Evolutionary conservation across 2,329 filamentous ascomycete genomes (phyloP), one percentile per base, ranked within the genome.

Genomic region (Chaetomium sp.): DNA sequence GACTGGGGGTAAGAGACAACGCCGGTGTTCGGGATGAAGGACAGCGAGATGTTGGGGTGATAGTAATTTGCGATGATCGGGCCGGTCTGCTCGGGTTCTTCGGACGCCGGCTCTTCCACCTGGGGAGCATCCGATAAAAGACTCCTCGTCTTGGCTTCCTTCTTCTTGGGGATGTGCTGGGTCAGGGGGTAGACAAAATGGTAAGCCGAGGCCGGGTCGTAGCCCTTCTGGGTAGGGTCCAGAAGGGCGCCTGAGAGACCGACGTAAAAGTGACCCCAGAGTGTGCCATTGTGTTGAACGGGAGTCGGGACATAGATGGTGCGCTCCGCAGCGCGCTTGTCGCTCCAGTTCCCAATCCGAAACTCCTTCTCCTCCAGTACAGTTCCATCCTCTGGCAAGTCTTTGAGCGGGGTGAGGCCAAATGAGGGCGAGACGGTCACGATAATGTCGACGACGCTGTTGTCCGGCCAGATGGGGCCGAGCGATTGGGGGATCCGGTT

Each of bases 201-300:
- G 66, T 90, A 90, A 2, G 94, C 91, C 58, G 82, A 86, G 7
- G 80, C 79, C 0, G 84, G 74, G 68, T 95, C 88, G 70, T 89
- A 99, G 56, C 78, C 79, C 0, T 83, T 76, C 54, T 82, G 79
- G 8, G 79, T 79, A 2, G 92, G 92, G 66, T 97, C 92, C 36
- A 96, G 75, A 54, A 81, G 78, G 57, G 82, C 81, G 52, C 91
- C 92, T 8, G 84, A 75, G 61, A 95, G 81, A 9, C 84, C 89
- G 58, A 97, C 76, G 66, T 91, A 96, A 72, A 97, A 95, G 71
- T 99, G 94, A 2, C 89, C 92, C 85, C 89, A 96, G 8, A 99
- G 80, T 1, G 92, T 96, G 37, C 89, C 91, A 69, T 97, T 97
- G 63, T 91, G 80, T 76, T 96, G 91, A 0, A 95, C 91, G 43